Conservation (phyloP, 495 filamentous ascomycete species). For the Xylaria flabelliformis region DNA sequence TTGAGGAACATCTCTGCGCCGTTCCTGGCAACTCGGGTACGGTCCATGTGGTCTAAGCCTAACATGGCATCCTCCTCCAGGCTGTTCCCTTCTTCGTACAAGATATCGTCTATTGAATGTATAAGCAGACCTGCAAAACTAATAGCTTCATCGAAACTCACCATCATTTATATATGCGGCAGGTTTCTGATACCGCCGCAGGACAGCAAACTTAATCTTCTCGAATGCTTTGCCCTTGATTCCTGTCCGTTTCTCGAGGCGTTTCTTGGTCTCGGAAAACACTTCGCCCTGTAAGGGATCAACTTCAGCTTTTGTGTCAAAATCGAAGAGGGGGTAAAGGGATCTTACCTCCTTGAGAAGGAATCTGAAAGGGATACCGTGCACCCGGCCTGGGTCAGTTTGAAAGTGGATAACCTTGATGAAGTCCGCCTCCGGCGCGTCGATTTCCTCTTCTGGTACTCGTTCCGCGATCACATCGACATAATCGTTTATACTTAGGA, state of each 20-base stretch:
- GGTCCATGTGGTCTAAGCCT: slow-evolving; percentile 90
- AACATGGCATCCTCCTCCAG: slow-evolving; percentile 75
- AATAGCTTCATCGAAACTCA: slow-evolving; percentile 51
- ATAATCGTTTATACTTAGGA: slow-evolving; percentile 84
- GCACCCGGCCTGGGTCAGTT: slow-evolving; percentile 74
- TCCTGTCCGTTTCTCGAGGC: slow-evolving; percentile 85
- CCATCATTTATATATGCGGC: slow-evolving; percentile 82
- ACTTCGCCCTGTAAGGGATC: slow-evolving; percentile 69
- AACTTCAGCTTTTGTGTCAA: slow-evolving; percentile 14
- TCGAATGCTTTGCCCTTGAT: slow-evolving; percentile 98
- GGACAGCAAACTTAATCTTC: slow-evolving; percentile 94
- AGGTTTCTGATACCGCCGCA: slow-evolving; percentile 77
- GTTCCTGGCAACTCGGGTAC: slow-evolving; percentile 57
- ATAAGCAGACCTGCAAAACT: slow-evolving; percentile 27
- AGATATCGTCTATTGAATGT: slow-evolving; percentile 71
- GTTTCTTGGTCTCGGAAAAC: slow-evolving; percentile 90
- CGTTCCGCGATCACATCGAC: slow-evolving; percentile 79
- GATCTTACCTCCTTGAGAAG: slow-evolving; percentile 77
- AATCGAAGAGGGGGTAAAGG: background rate
- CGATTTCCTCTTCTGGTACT: slow-evolving; percentile 78
- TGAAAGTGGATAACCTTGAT: slow-evolving; percentile 92
- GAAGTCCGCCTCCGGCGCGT: slow-evolving; percentile 62
- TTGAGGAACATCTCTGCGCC: slow-evolving; percentile 64
- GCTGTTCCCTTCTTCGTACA: slow-evolving; percentile 70
- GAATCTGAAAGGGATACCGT: slow-evolving; percentile 89